Evolutionary conservation across 345 rosid genomes (phyloP), one percentile per base, ranked within the genome.

Genomic region (Brassica nigra): DNA sequence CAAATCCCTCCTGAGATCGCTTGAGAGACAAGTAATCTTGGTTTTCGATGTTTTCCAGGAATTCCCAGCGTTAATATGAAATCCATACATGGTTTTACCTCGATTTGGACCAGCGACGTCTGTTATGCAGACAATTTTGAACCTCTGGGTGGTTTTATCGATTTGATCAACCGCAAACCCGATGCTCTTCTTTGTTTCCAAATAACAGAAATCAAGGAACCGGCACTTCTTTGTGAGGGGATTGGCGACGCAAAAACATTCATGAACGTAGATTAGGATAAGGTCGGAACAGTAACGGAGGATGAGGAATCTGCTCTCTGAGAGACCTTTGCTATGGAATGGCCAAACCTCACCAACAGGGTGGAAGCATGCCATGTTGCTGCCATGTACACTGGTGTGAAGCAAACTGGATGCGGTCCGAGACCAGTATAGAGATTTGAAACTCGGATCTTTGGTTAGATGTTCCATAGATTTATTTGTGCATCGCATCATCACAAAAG

Each of bases 151-250:
- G 27, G 8, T 14, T 29, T 8, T n/a, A 68, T 76, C 52, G 36
- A 77, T 4, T 34, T 65, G 49, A 65, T 65, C 69, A 34, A 65
- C 81, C 2, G 57, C 5, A 4, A 77, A 77, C 0, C 76, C 75
- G 2, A 69, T n/a, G n/a, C 5, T 4, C 12, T n/a, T 30, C 6
- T 1, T 4, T n/a, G 11, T 0, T 4, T 8, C 3, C 14, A 5
- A 4, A 2, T 0, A 1, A 6, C 3, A 4, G 69, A 5, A 11
- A 8, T 15, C 49, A 5, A 52, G 9, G n/a, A 63, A 36, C 1
- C n/a, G 54, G 11, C 1, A 55, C 6, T 65, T 64, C 44, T 64
- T 52, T 1, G 67, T 71, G 39, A 78, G 27, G 16, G 76, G 81
- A 71, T 78, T 78, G 7, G 4, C 59, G 28, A 78, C 65, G 55